Base-by-base conservation (phyloP, 108 stramenopile species). In the Cyclotella sp. region DNA sequence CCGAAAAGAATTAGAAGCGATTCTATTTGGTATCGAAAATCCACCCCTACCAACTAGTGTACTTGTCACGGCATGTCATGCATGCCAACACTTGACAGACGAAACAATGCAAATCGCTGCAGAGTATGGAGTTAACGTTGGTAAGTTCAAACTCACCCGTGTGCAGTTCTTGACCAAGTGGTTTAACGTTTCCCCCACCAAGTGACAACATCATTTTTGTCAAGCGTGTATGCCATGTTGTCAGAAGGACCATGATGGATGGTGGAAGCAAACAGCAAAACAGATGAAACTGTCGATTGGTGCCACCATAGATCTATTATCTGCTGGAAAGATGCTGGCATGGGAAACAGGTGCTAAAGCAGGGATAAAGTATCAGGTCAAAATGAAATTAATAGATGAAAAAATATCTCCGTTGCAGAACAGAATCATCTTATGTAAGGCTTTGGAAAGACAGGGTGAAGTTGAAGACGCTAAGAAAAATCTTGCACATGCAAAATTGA, bases 11-110 rank as follows among this genome's bases (percentile, higher is more conserved):
- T 63, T 92, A 16, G 60, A 84, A 63, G 34, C 26, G 18, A 80
- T 82, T 28, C 52, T 90, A 27, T 6, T 42, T 12, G 15, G 18
- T n/a, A 52, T 12, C 14, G 46, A 47, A 7, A 29, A n/a, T n/a
- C 21, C 29, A 39, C 27, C 68, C 13, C 3, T 3, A 68, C 67
- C 72, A 22, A 21, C 77, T 13, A 62, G 75, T 21, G 81, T 93
- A 34, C 76, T 89, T 10, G 88, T 93, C 12, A 88, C 90, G 14
- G 92, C 92, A 11, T 93, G 92, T 69, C 92, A 93, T 75, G 92
- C 92, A 49, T 93, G 92, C 70, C 92, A 93, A 82, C 92, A 93
- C 70, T 66, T 93, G 30, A 87, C 88, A 3, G 90, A 90, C 24
- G 90, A 93, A 76, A 88, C 81, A 18, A 41, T 93, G 51, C 51